Percentiles rank a stretch among this genome's conserved stretches.
phyloP scores from a whole-genome alignment of 1,284 basidiomycete species.

The Fomitopsis pinicola region DNA sequence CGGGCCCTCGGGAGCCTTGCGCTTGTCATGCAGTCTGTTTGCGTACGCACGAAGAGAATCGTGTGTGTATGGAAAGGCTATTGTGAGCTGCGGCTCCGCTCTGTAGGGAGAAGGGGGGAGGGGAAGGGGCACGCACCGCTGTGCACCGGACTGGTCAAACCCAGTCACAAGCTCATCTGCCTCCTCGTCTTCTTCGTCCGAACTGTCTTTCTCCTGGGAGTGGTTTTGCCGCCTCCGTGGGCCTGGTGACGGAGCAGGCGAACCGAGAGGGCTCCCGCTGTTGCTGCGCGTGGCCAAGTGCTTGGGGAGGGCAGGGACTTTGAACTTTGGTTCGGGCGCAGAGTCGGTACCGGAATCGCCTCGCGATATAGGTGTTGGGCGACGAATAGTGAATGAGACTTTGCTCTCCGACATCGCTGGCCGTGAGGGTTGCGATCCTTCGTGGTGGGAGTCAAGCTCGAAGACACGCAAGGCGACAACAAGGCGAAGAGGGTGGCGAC shows the following conservation, averaged over 20 bases:
- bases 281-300: conserved; percentile 42
- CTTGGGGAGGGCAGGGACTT: conserved; percentile 53
- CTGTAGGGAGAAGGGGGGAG: conserved; percentile 7
- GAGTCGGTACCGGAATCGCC: conserved; percentile 54
- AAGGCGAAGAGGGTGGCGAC: no score
- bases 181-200: conserved; percentile 50
- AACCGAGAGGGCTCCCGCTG: conserved; percentile 53
- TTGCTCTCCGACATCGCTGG: conserved; percentile 32
- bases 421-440: background rate
- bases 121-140: conserved; percentile 62
- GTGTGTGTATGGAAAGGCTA: conserved; percentile 28
- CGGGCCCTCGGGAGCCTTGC: conserved; percentile 51
- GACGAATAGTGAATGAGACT: conserved; percentile 71
- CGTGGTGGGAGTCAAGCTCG: background rate
- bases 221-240: conserved; percentile 26
- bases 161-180: conserved; percentile 71
- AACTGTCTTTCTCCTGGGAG: conserved; percentile 43
- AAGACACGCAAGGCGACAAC: no score
- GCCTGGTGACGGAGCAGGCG: conserved; percentile 39
- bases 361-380: conserved; percentile 61
- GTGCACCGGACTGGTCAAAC: conserved; percentile 64
- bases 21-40: conserved; percentile 40
- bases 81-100: conserved; percentile 57
- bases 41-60: conserved; percentile 6
- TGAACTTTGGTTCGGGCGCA: conserved; percentile 43